Conservation (phyloP, 495 filamentous ascomycete species). For the Filosporella fistucella region DNA sequence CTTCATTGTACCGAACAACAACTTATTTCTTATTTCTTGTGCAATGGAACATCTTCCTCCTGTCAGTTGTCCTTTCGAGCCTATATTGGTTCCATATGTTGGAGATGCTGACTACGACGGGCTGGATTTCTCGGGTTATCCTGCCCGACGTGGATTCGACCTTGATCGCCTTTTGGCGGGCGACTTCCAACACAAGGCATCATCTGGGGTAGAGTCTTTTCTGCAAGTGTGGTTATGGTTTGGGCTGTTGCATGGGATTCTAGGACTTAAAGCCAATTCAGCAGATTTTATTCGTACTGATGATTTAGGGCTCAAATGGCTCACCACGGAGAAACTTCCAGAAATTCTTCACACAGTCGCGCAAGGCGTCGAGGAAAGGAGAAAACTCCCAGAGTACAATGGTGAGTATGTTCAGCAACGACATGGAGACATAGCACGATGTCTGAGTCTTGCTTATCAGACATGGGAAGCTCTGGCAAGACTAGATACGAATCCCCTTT, state of each 20-base stretch:
- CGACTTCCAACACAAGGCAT: conserved; percentile 5
- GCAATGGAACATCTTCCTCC: conserved; percentile 16
- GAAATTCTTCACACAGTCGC: not conserved
- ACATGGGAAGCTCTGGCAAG: conserved; percentile 2
- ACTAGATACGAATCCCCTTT: conserved; percentile 2
- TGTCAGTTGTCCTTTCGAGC: conserved; percentile 4
- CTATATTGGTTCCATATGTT: conserved; percentile 14
- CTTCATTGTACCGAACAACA: no score
- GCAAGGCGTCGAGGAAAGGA: not conserved
- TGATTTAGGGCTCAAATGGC: not conserved
- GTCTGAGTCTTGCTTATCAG: not conserved
- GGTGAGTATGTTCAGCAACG: not conserved
- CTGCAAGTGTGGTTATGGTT: conserved; percentile 23
- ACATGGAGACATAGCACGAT: not conserved
- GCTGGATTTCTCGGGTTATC: conserved; percentile 12
- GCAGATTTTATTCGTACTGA: conserved; percentile 12
- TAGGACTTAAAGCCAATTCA: conserved; percentile 1
- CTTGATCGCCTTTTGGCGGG: conserved; percentile 4
- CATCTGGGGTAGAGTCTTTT: conserved; percentile 2
- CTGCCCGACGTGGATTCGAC: conserved; percentile 6
- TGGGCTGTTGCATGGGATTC: conserved; percentile 14
- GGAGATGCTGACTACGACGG: conserved; percentile 14
- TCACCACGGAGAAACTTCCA: conserved; percentile 11
- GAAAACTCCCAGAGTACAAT: not conserved
- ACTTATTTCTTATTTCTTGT: no score